Base-by-base conservation (phyloP, 768 basidiomycete species). In the Cystofilobasidium ferigula region DNA sequence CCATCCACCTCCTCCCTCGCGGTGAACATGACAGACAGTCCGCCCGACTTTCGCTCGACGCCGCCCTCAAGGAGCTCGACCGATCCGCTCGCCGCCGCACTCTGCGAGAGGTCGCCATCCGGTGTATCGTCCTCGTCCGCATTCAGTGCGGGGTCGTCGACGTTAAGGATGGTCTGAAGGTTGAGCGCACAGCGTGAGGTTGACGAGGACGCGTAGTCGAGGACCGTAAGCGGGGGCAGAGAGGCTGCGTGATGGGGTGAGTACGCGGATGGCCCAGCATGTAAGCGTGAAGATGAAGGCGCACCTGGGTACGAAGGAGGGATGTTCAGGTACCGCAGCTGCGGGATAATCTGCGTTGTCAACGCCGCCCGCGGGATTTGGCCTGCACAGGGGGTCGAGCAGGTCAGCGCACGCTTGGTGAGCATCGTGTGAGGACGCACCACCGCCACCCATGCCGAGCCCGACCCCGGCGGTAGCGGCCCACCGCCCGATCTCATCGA, bases 401-500 rank as follows among this genome's bases (percentile, higher is more conserved):
- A 32, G 20, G 24, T 22, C 47, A 42, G 35, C 43, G 28, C 12
- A 51, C 35, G 2, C 14, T 32, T 8, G 9, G 12, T 36, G 13
- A 7, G 32, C 12, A 1, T 18, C 8, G n/a, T 8, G 24, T 34
- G 20, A 9, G 34, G 16, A 61, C 65, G 8, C 0, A 68, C 67
- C 61, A 10, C 54, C 57, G 0, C 32, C 42, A 1, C 47, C 42
- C 42, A 57, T 47, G 42, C 56, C 47, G 24, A 67, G 18, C 10
- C 61, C 62, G 3, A 30, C 20, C 2, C 24, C 24, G 10, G 56
- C 69, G 38, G 71, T 36, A n/a, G n/a, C n/a, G n/a, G n/a, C n/a
- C 62, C 72, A 74, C 3, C 56, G 65, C 0, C 71, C 62, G 9
- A 71, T 71, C n/a, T 69, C 69, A 35, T 69, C 70, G 28, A 76